Conservation (phyloP, 176 grass and related monocot species). For the Rhynchospora tenuis region DNA sequence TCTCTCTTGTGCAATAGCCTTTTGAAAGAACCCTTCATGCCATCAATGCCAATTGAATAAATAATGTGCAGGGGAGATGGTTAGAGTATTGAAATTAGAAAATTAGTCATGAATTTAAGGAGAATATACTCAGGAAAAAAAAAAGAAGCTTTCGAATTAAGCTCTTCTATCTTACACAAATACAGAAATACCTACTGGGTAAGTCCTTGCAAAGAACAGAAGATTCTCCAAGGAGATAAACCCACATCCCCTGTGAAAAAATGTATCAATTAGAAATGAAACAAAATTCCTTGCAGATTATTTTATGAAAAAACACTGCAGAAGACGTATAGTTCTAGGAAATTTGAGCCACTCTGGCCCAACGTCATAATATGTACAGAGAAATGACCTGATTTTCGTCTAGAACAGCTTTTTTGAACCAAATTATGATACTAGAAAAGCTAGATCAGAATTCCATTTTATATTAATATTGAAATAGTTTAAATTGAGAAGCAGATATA, state of each 20-base stretch:
- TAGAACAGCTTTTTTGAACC: background rate
- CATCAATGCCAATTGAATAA: background rate
- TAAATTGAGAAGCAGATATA: background rate
- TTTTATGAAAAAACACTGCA: background rate
- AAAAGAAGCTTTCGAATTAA: background rate
- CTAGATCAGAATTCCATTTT: background rate
- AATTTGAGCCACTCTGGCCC: background rate
- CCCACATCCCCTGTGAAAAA: slow-evolving; percentile 68
- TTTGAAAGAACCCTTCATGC: slow-evolving; percentile 76
- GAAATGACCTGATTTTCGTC: background rate
- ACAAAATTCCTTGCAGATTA: background rate
- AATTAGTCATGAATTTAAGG: background rate
- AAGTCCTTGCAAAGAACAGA: slow-evolving; percentile 82
- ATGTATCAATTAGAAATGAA: background rate
- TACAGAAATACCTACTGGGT: slow-evolving; percentile 47
- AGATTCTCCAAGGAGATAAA: slow-evolving; percentile 99
- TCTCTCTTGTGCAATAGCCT: slow-evolving; percentile 85
- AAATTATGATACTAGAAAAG: background rate
- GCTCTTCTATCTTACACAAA: background rate
- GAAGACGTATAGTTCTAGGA: no score
- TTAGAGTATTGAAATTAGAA: background rate
- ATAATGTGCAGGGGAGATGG: background rate
- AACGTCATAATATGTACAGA: background rate
- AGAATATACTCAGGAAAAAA: background rate
- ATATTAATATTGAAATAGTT: background rate